Base-by-base conservation (phyloP, 352 stramenopile species). In the Phytophthora litchii region DNA sequence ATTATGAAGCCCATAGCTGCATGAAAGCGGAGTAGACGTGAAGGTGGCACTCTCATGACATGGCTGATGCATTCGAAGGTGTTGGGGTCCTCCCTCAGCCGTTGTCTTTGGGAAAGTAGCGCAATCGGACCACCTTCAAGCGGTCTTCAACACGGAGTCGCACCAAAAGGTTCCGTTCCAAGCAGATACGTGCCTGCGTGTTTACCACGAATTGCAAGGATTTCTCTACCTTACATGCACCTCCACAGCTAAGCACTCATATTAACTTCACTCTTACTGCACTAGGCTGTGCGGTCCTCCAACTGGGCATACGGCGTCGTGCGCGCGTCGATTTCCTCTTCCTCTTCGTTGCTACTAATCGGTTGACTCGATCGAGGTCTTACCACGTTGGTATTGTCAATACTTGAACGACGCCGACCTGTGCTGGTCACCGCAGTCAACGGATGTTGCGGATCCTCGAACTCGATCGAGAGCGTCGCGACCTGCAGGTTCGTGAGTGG, bases 401-500 rank as follows among this genome's bases (percentile, higher is more conserved):
- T 52, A 31, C 63, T 71, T 3, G 56, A 71, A 4, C 50, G 49
- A 19, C 63, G 63, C 16, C 63, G 45, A 12, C 63, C 63, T 1
- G 63, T 67, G 31, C 56, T 71, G 9, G 63, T 67, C 10, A 71
- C 63, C 4, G 63, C 63, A 13, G 63, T 71, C 4, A 71, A 40
- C 13, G 63, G 56, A 41, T 71, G 63, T 34, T 71, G 55, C 19
- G 63, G 63, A 20, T 71, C 63, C 46, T 71, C 63, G n/a, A 71
- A 67, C 57, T 71, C 63, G 25, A 71, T 60, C 31, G 56, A 60
- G 34, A 67, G 40, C 19, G 46, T 40, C 43, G 51, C 56, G n/a
- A 71, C 51, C 45, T 71, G 56, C 40, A 71, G 40, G 8, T 40
- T 66, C 37, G 44, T 44, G 7, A 71, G 50, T 20, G 41, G 36